Base-by-base conservation (phyloP, 2,329 filamentous ascomycete species). In the Cladophialophora psammophila region DNA sequence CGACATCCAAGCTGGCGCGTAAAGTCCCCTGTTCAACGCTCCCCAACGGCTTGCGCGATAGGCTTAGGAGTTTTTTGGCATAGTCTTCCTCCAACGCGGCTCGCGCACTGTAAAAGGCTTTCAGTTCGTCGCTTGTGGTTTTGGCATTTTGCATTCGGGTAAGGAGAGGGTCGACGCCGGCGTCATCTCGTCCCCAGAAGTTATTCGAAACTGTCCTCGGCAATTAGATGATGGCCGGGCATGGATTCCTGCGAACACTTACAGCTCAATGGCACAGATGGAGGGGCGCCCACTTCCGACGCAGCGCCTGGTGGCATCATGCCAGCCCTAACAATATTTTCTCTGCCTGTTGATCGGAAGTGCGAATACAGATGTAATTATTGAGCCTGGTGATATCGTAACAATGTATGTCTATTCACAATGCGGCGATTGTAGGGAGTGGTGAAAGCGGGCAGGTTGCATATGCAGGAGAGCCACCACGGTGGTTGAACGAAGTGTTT, bases 181-280 rank as follows among this genome's bases (percentile, higher is more conserved):
- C 95, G 84, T 99, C 95, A 79, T 98, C 94, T 84, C 96, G 98
- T 71, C 95, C 95, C 95, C 95, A 99, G 80, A 99, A 99, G 79
- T 99, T 99, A 83, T 99, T 99, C 75, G 95, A 94, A 83, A 99
- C 70, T 72, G 56, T 15, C 45, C 42, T 32, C 18, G 13, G 13
- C 38, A 20, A 18, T 45, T 61, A 54, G 64, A 32, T 4, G 31
- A 13, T 18, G 2, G 15, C 10, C 40, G 26, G 53, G 8, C 13
- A 12, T 32, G 8, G 7, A 15, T 9, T 32, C 2, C 4, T 42
- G n/a, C 40, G 31, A 32, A 32, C 8, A 60, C 69, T 65, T 54
- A 71, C 69, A 73, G 62, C 69, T 69, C 38, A 72, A 50, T 13
- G 71, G 71, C 38, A 73, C 70, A 34, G 63, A 69, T 31, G 71